Evolutionary conservation across 768 basidiomycete species (phyloP), one percentile per base, ranked within the genome.

Genomic region (Panaeolus cyanescens): DNA sequence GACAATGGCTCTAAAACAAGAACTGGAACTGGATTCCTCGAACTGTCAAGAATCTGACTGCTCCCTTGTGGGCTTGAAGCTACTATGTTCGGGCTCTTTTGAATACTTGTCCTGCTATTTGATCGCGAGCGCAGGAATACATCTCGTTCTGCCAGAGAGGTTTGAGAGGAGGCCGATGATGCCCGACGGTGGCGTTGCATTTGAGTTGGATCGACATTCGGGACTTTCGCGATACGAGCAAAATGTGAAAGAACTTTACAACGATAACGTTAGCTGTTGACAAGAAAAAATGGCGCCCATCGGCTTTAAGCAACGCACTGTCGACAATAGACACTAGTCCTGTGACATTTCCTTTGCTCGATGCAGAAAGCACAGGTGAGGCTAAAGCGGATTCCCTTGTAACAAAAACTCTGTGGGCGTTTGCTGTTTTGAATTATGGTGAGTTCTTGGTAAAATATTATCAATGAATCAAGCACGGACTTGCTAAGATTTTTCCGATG

Each of bases 321-420:
- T 94, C 92, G 22, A 92, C 90, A 61, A 90, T 83, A 13, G 92
- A 93, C 9, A 93, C 88, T n/a, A 94, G 83, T 13, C 92, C 92
- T 7, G 81, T 86, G 6, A 91, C 78, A 65, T 81, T 83, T 40
- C 82, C 81, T 5, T 81, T 71, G 54, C 71, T 60, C 59, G 74
- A 67, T 40, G 83, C 70, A 22, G 82, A 73, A 59, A 79, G 63
- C 9, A 82, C 67, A 2, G 86, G 84, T 1, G 88, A 86, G 2
- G 81, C 75, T 15, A 84, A 74, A 54, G 76, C 74, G 1, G 83
- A 78, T 56, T 93, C 91, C 57, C 84, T 83, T 2, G 87, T 89
- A 20, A 93, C 85, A 69, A 94, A 93, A 10, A 94, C 79, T 30
- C 92, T 84, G 68, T 93, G 92, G 0, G 92, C 79, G 70, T 88